Conservation (phyloP, 352 stramenopile genomes). For the Peronospora farinosa region DNA sequence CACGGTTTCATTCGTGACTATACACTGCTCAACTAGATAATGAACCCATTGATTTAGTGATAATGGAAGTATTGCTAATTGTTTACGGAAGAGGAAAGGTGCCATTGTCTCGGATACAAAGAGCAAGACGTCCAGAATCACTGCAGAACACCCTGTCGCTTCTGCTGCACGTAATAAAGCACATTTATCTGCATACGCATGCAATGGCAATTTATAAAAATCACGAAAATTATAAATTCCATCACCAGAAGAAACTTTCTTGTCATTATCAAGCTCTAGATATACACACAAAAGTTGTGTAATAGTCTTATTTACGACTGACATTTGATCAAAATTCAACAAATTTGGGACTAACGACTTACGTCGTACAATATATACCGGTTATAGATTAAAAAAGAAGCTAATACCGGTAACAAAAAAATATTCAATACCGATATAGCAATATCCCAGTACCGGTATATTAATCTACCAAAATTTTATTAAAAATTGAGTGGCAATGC, state of each 20-base stretch:
- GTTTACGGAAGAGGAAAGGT: slow-evolving; percentile 37
- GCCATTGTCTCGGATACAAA: slow-evolving; percentile 78
- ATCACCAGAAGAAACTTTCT: background rate
- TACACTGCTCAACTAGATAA: slow-evolving; percentile 53
- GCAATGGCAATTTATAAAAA: slow-evolving; percentile 42
- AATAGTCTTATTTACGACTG: slow-evolving; percentile 38
- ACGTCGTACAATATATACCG: background rate
- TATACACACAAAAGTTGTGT: slow-evolving; percentile 84
- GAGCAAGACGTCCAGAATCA: slow-evolving; percentile 67
- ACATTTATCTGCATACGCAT: slow-evolving; percentile 37
- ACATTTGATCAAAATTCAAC: slow-evolving; percentile 3
- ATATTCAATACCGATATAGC: no score
- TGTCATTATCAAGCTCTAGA: slow-evolving; percentile 51
- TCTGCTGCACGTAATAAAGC: slow-evolving; percentile 46
- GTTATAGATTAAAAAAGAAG: no score
- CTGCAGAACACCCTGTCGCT: slow-evolving; percentile 39
- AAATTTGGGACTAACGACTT: no score
- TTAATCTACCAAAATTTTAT: no score
- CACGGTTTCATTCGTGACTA: slow-evolving; percentile 43
- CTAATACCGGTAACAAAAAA: no score
- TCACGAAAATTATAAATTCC: slow-evolving; percentile 39
- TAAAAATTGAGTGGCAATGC: slow-evolving; percentile 4
- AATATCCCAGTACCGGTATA: slow-evolving; percentile 2
- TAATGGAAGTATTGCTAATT: slow-evolving; percentile 35
- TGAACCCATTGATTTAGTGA: slow-evolving; percentile 61